A percentile compares a stretch with the other conserved stretches of the same genome.
Evolutionary conservation across 371 early-diverging fungal species (phyloP).

Genomic region (Mucor velutinosus): DNA sequence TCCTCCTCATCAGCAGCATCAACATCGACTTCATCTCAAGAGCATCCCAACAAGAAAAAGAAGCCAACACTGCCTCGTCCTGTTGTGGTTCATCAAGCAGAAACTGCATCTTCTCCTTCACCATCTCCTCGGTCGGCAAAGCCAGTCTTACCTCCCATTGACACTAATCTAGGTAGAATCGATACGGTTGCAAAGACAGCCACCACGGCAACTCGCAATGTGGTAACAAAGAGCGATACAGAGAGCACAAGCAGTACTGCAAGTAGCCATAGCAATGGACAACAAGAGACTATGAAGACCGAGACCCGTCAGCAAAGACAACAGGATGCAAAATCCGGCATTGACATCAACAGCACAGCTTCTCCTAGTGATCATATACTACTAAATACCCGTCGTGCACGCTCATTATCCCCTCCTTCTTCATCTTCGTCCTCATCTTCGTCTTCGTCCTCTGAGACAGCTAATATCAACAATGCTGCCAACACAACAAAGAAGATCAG

Average conservation of each 20-base stretch:
- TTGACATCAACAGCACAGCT: not conserved
- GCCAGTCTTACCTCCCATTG: slow-evolving; percentile 42
- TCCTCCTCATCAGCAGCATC: not conserved
- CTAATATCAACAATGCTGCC: not conserved
- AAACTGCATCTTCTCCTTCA: slow-evolving; percentile 15
- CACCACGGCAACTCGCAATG: not conserved
- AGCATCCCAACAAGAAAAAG: slow-evolving; percentile 8
- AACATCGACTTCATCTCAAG: not conserved
- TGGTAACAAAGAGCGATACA: not conserved
- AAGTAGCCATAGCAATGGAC: not conserved
- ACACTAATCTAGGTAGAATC: slow-evolving; percentile 34
- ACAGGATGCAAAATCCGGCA: not conserved
- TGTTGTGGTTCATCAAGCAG: slow-evolving; percentile 7
- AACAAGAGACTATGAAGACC: not conserved
- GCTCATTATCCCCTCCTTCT: slow-evolving; percentile 25
- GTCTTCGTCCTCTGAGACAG: not conserved
- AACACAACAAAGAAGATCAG: slow-evolving; percentile 4
- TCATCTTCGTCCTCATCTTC: not conserved
- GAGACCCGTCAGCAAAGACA: not conserved
- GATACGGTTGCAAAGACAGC: not conserved
- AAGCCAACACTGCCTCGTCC: slow-evolving; percentile 17
- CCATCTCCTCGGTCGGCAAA: slow-evolving; percentile 41
- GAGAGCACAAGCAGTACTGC: not conserved
- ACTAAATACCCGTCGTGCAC: slow-evolving; percentile 23
- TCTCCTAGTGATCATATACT: slow-evolving; percentile 26